These are phyloP conservation scores for Allium fistulosum DNA, from an alignment of 106 monocot genomes.

Conservation along the genomic window DNA sequence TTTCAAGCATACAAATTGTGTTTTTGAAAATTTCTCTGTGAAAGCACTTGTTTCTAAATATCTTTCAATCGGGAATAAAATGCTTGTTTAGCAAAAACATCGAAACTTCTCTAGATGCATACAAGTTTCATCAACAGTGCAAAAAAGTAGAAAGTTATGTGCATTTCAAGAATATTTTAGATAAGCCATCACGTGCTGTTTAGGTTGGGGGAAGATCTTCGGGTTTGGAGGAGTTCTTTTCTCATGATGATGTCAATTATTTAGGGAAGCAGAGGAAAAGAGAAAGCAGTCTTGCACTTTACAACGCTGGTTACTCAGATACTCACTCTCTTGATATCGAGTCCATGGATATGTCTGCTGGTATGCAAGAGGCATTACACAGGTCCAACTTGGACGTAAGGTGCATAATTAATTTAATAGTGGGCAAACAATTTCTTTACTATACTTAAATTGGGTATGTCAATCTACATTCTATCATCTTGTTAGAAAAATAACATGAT, in stretches of 20 bases:
- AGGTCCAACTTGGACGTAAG: slow-evolving; percentile 87
- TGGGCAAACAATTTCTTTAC: too few relatives aligned
- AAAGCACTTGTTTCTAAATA: not conserved
- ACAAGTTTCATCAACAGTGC: not conserved
- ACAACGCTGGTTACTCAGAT: slow-evolving; percentile 15
- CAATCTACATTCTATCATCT: too few relatives aligned
- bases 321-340: slow-evolving; percentile 20
- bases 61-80: too few relatives aligned
- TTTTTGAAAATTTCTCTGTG: too few relatives aligned
- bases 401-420: slow-evolving; percentile 19
- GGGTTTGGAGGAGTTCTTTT: slow-evolving; percentile 48
- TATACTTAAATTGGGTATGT: too few relatives aligned
- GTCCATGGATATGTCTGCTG: slow-evolving; percentile 50
- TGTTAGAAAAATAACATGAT: too few relatives aligned
- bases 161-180: slow-evolving; percentile 9
- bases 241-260: slow-evolving; percentile 46
- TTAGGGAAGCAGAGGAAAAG: slow-evolving; percentile 33
- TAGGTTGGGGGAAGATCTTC: slow-evolving; percentile 43
- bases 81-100: too few relatives aligned
- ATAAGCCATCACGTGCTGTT: slow-evolving; percentile 15
- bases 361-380: slow-evolving; percentile 89
- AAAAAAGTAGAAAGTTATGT: not conserved
- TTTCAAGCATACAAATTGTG: slow-evolving; percentile 11
- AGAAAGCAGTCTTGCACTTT: slow-evolving; percentile 18
- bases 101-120: not conserved